Evolutionary conservation across 2,329 filamentous ascomycete genomes (phyloP), one percentile per base, ranked within the genome.

Genomic region (Aspergillus ochraceoroseus): DNA sequence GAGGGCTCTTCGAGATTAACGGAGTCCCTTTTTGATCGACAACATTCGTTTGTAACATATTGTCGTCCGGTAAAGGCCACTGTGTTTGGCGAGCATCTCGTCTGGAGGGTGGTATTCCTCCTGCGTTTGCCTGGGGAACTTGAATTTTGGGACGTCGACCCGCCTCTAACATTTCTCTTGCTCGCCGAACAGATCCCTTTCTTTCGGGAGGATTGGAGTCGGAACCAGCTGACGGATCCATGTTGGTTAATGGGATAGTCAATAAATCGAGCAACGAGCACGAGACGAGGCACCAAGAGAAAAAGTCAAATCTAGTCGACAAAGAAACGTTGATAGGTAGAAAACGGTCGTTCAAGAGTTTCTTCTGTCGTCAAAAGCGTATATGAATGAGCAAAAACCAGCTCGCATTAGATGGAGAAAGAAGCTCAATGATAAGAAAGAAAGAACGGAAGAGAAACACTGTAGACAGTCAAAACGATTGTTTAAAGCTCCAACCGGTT

Each of bases 51-150:
- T 51, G 47, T 11, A 51, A 47, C 19, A 54, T 46, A 22, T 55
- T 42, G 32, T 61, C 57, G 47, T 65, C 61, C n/a, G 65, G 58
- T 7, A 73, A 57, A 33, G 71, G 70, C 71, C 71, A 73, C 55
- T 70, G 66, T 44, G 61, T 58, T 35, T 65, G 65, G 7, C 66
- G 58, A n/a, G 47, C 37, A 23, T 56, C 38, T 7, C 43, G 37
- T 26, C 49, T 46, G 9, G 48, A 40, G 23, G 44, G 44, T 28
- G 48, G 51, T 26, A 41, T n/a, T n/a, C n/a, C 32, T 38, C 40
- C 33, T 44, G 33, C 19, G 20, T 47, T 35, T 29, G 26, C 25
- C 11, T 43, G 41, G 17, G 46, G 32, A 15, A 29, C 32, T 35
- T 35, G 34, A 19, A 35, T 38, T 43, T 46, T 41, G 15, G 53